Percentiles rank a stretch among this genome's conserved stretches.
These are phyloP conservation scores for Cryphonectria nitschkei DNA, from an alignment of 2,329 filamentous ascomycete genomes.

Conservation along the genomic window DNA sequence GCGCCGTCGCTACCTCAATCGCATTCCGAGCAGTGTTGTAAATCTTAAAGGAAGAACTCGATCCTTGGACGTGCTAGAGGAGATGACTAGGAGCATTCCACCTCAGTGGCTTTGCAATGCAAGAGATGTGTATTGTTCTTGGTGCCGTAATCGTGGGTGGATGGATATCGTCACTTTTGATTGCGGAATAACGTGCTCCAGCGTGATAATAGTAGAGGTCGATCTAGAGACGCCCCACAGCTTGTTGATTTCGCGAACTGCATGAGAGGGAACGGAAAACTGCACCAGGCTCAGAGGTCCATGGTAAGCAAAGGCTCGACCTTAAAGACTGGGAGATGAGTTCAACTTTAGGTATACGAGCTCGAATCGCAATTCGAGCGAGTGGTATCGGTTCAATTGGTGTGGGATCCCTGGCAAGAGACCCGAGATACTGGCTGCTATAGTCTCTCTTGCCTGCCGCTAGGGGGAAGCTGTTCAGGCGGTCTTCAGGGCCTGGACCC, in stretches of 20 bases:
- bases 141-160: not conserved
- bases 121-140: not conserved
- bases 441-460: not conserved
- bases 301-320: not conserved
- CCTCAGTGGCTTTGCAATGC: constrained; percentile 1
- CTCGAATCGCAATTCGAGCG: not conserved
- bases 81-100: not conserved
- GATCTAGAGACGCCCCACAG: constrained; percentile 4
- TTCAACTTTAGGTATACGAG: not conserved
- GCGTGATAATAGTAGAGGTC: not conserved
- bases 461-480: not conserved
- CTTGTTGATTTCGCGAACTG: not conserved
- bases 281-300: not conserved
- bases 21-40: constrained; percentile 45
- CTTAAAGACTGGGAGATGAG: not conserved
- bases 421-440: not conserved
- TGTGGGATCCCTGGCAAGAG: not conserved
- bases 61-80: not conserved
- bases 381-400: constrained; percentile 2
- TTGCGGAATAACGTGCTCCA: constrained; percentile 1
- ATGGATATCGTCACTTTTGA: constrained; percentile 7
- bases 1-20: constrained; percentile 46
- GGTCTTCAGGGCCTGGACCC: not conserved
- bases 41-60: not conserved
- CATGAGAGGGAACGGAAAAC: not conserved